Conservation (phyloP, 1,284 basidiomycete species). For the Meira nashicola region DNA sequence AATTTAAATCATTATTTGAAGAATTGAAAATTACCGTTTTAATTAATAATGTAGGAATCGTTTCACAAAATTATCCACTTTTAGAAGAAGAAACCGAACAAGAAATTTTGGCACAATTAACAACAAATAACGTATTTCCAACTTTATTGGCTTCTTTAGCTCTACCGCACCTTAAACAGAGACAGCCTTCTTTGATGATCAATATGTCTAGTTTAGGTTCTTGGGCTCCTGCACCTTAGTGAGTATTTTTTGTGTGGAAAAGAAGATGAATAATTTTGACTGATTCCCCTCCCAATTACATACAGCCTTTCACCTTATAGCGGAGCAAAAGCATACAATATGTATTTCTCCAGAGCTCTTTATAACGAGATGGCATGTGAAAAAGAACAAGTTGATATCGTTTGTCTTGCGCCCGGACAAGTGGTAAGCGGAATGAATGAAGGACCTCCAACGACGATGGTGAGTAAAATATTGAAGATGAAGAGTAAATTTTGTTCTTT, state of each 20-base stretch:
- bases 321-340: slow-evolving; percentile 19
- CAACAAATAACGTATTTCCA: slow-evolving; percentile 16
- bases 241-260: background rate
- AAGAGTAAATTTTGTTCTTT: background rate
- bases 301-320: slow-evolving; percentile 12
- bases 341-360: slow-evolving; percentile 16
- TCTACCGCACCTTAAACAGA: slow-evolving; percentile 15
- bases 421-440: slow-evolving; percentile 21
- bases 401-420: slow-evolving; percentile 17
- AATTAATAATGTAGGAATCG: slow-evolving; percentile 18
- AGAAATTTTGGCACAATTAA: slow-evolving; percentile 9
- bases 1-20: slow-evolving; percentile 9
- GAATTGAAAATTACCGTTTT: slow-evolving; percentile 13
- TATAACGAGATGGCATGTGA: slow-evolving; percentile 20
- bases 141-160: slow-evolving; percentile 8
- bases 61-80: slow-evolving; percentile 6
- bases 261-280: background rate
- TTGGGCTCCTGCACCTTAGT: slow-evolving; percentile 20
- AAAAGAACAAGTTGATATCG: slow-evolving; percentile 14
- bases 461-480: background rate
- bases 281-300: background rate
- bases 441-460: slow-evolving; percentile 11
- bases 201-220: slow-evolving; percentile 19
- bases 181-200: slow-evolving; percentile 17
- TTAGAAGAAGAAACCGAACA: slow-evolving; percentile 15